A percentile compares a stretch with the other conserved stretches of the same genome.
These are phyloP conservation scores for Pyrenochaeta sp. DNA, from an alignment of 2,329 filamentous ascomycete genomes.

Conservation along the genomic window DNA sequence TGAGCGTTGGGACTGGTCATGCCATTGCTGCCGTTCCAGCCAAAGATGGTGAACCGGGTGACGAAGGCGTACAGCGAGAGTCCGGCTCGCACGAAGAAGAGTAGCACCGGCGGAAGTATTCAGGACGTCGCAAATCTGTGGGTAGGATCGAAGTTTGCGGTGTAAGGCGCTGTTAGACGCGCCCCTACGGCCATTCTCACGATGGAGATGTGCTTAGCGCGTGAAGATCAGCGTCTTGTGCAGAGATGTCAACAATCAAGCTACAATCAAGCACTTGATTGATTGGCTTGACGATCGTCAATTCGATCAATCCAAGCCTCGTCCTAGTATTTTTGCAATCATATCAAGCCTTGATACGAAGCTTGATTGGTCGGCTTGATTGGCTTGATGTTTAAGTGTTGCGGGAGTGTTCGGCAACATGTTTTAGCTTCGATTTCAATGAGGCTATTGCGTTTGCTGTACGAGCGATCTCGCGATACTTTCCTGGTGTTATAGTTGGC, in stretches of 20 bases:
- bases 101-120: conserved; percentile 73
- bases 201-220: too few relatives aligned
- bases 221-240: too few relatives aligned
- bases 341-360: conserved; percentile 1
- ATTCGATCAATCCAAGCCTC: conserved; percentile 2
- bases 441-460: conserved; percentile 4
- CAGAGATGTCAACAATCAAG: conserved; percentile 8
- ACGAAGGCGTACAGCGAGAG: conserved; percentile 72
- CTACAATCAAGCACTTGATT: conserved; percentile 2
- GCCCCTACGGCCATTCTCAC: too few relatives aligned
- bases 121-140: conserved; percentile 83
- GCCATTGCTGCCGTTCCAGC: conserved; percentile 67
- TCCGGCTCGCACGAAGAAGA: conserved; percentile 66
- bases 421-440: background rate
- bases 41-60: conserved; percentile 74
- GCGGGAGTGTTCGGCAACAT: too few relatives aligned
- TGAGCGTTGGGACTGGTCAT: conserved; percentile 57
- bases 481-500: conserved; percentile 2
- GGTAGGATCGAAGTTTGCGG: conserved; percentile 55
- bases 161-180: conserved; percentile 29
- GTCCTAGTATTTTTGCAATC: background rate
- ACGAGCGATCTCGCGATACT: conserved; percentile 5
- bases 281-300: background rate
- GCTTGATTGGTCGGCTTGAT: conserved; percentile 5
- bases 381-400: conserved; percentile 1